Percentiles rank a stretch among this genome's conserved stretches.
Conservation (phyloP, 129 eudicot genomes). For the Helichrysum umbraculigerum region DNA sequence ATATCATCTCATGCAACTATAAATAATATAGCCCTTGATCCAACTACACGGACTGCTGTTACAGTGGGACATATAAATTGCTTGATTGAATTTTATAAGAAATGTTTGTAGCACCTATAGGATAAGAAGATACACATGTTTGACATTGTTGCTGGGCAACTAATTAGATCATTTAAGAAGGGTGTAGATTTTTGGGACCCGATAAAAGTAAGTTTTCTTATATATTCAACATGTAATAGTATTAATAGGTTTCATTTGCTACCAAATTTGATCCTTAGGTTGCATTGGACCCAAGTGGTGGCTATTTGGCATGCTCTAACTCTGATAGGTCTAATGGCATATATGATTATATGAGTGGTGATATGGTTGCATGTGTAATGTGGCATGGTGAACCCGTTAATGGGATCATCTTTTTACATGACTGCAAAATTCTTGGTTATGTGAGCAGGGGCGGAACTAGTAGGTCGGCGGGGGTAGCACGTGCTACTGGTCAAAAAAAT, state of each 20-base stretch:
- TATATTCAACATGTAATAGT: neutral
- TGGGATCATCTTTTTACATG: slow-evolving; percentile 61
- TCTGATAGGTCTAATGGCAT: slow-evolving; percentile 56
- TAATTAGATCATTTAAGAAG: slow-evolving; percentile 50
- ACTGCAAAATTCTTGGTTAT: slow-evolving; percentile 67
- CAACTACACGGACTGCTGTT: slow-evolving; percentile 41
- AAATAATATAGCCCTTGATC: slow-evolving; percentile 48
- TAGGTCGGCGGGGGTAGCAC: too few relatives aligned
- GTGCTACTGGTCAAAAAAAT: too few relatives aligned
- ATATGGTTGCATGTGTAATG: slow-evolving; percentile 56
- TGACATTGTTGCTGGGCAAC: slow-evolving; percentile 48
- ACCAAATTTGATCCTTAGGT: too few relatives aligned
- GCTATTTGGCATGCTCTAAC: slow-evolving; percentile 63
- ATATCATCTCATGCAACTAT: slow-evolving; percentile 41
- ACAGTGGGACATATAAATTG: slow-evolving; percentile 54
- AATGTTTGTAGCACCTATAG: slow-evolving; percentile 26
- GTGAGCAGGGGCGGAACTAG: too few relatives aligned
- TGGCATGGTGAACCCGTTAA: slow-evolving; percentile 63
- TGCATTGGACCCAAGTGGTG: slow-evolving; percentile 59
- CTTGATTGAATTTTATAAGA: neutral
- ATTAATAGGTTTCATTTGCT: slow-evolving; percentile 23
- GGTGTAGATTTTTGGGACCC: slow-evolving; percentile 57
- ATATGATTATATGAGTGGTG: slow-evolving; percentile 55
- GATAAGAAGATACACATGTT: slow-evolving; percentile 67
- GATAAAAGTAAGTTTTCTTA: slow-evolving; percentile 39